A percentile compares a stretch with the other conserved stretches of the same genome.
Conservation (phyloP, 768 basidiomycete genomes). For the Tremella yokohamensis region DNA sequence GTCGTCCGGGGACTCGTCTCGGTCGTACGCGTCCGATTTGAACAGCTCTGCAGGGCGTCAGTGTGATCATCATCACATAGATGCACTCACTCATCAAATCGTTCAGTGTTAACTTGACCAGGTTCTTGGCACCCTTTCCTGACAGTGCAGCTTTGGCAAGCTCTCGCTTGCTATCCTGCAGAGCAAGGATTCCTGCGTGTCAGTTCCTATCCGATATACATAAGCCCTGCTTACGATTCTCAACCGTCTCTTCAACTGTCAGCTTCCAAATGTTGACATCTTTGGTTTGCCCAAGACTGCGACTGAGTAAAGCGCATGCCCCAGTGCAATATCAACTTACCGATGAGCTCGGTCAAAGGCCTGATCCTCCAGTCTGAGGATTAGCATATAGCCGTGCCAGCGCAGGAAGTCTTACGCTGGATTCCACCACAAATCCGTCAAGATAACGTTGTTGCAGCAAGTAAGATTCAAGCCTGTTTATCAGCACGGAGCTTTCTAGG, state of each 20-base stretch:
- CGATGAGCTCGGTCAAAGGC: conserved; percentile 90
- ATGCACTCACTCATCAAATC: conserved; percentile 64
- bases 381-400: neutral
- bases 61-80: neutral
- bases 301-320: neutral
- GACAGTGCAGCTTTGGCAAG: conserved; percentile 78
- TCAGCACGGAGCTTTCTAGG: neutral
- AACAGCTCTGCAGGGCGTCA: conserved; percentile 2
- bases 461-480: conserved; percentile 76
- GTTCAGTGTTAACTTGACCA: conserved; percentile 71
- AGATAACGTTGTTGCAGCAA: conserved; percentile 87
- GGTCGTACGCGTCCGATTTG: neutral
- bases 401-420: conserved; percentile 22
- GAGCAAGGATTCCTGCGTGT: conserved; percentile 53
- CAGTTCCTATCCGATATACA: neutral
- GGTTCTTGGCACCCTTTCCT: conserved; percentile 80
- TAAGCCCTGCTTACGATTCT: conserved; percentile 61
- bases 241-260: conserved; percentile 78
- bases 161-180: conserved; percentile 89
- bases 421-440: conserved; percentile 85
- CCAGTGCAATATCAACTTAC: conserved; percentile 14
- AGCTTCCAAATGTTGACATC: conserved; percentile 70
- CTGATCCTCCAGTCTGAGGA: conserved; percentile 68
- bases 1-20: neutral
- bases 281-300: conserved; percentile 71